phyloP scores from a whole-genome alignment of 768 basidiomycete genomes.

The Trametes maxima region DNA sequence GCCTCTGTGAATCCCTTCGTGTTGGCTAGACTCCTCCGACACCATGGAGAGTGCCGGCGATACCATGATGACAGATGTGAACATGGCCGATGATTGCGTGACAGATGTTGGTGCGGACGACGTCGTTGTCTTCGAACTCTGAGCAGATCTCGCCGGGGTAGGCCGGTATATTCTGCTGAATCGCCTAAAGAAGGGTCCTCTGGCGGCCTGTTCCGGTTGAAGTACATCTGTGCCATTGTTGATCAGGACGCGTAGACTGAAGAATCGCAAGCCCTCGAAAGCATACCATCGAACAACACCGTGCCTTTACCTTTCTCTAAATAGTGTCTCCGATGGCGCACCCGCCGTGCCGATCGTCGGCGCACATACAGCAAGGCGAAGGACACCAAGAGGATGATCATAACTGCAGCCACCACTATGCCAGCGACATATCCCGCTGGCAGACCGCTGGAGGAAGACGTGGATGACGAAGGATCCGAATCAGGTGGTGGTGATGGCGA shows the following conservation, averaged over 20 bases:
- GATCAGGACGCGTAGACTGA: not conserved
- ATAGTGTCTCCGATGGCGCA: conserved; percentile 1
- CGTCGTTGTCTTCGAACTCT: conserved; percentile 22
- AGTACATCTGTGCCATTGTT: not conserved
- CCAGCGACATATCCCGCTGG: conserved; percentile 15
- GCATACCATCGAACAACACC: conserved; percentile 8
- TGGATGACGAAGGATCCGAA: not conserved
- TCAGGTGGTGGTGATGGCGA: not conserved
- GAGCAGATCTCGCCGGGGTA: conserved; percentile 12
- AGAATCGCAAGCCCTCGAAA: too few relatives aligned
- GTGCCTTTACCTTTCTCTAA: conserved; percentile 17
- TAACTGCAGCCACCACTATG: conserved; percentile 5
- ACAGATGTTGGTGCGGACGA: conserved; percentile 22
- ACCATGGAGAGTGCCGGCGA: conserved; percentile 25
- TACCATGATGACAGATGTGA: conserved; percentile 25
- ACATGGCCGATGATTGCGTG: conserved; percentile 23
- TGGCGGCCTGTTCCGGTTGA: not conserved
- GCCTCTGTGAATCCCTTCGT: not conserved
- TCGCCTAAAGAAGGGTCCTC: not conserved
- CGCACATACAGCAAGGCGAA: conserved; percentile 5
- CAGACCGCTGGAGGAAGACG: not conserved
- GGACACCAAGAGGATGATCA: not conserved
- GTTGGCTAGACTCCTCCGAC: conserved; percentile 18
- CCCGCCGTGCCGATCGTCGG: conserved; percentile 7
- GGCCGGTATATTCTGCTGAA: conserved; percentile 20